A percentile compares a stretch with the other conserved stretches of the same genome.
Conservation (phyloP, 768 basidiomycete species). For the Phlebiopsis gigantea region DNA sequence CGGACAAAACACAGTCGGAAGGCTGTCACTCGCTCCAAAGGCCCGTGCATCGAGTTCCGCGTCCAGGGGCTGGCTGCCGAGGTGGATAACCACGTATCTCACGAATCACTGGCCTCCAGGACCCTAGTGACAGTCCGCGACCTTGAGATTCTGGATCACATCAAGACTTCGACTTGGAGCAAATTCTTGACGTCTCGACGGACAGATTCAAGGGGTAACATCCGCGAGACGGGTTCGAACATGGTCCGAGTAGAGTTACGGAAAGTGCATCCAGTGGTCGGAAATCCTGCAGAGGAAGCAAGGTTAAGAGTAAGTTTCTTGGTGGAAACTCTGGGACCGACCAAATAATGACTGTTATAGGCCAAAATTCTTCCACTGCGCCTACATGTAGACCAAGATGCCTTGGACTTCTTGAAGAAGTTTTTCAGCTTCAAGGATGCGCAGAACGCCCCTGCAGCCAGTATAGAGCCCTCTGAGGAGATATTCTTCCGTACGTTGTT, state of each 20-base stretch:
- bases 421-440: constrained; percentile 88
- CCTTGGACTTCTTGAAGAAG: constrained; percentile 94
- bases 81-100: constrained; percentile 57
- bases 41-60: constrained; percentile 80
- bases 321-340: no score
- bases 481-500: constrained; percentile 66
- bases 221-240: constrained; percentile 85
- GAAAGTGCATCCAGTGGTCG: constrained; percentile 67
- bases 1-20: constrained; percentile 11
- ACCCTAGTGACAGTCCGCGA: constrained; percentile 64
- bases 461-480: constrained; percentile 39
- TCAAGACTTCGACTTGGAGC: constrained; percentile 98
- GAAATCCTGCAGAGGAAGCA: constrained; percentile 66
- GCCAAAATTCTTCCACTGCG: constrained; percentile 87
- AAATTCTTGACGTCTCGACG: constrained; percentile 89
- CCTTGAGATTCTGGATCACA: constrained; percentile 91
- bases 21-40: constrained; percentile 65
- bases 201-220: constrained; percentile 79
- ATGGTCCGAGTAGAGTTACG: constrained; percentile 89
- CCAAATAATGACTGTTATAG: constrained; percentile 33
- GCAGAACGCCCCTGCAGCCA: constrained; percentile 31
- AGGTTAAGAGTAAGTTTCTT: constrained; percentile 69
- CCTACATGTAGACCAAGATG: constrained; percentile 96
- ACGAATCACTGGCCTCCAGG: constrained; percentile 55
- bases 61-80: constrained; percentile 61